Evolutionary conservation across 2,329 filamentous ascomycete species (phyloP).

Genomic region (Nothopassalora personata): DNA sequence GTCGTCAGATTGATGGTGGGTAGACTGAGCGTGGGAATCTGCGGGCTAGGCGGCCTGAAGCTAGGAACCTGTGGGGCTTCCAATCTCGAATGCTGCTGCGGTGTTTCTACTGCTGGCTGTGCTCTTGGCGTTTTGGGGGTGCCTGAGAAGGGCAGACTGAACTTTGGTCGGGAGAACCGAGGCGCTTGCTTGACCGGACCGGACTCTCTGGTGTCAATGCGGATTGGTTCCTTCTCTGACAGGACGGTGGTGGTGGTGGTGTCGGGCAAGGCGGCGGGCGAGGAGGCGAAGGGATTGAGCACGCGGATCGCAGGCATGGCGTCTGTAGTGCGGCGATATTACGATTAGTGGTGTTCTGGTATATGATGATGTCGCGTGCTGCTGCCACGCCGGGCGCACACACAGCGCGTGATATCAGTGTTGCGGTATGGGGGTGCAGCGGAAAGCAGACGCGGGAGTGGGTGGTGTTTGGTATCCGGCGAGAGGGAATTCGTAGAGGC

Average conservation of each 20-base stretch:
- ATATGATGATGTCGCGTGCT: slow-evolving; percentile 1
- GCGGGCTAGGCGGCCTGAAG: slow-evolving; percentile 58
- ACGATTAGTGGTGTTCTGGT: slow-evolving; percentile 26
- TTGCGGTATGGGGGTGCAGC: slow-evolving; percentile 2
- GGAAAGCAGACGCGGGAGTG: background rate
- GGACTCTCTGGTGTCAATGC: slow-evolving; percentile 25
- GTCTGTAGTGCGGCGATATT: slow-evolving; percentile 29
- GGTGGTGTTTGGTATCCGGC: background rate
- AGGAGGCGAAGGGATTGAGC: slow-evolving; percentile 54
- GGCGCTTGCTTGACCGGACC: slow-evolving; percentile 15
- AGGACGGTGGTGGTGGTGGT: slow-evolving; percentile 41
- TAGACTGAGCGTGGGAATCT: slow-evolving; percentile 69
- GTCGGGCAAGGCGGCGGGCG: slow-evolving; percentile 45
- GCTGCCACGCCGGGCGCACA: background rate
- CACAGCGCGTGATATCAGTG: slow-evolving; percentile 1
- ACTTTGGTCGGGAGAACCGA: slow-evolving; percentile 25
- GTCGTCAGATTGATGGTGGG: slow-evolving; percentile 90
- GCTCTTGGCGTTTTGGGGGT: slow-evolving; percentile 25
- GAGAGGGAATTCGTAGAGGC: background rate
- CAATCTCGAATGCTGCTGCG: slow-evolving; percentile 19
- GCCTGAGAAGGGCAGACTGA: slow-evolving; percentile 28
- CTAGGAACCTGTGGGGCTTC: slow-evolving; percentile 45
- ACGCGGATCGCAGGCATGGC: slow-evolving; percentile 58
- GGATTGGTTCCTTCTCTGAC: slow-evolving; percentile 49
- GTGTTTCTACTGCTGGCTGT: slow-evolving; percentile 32